phyloP scores from a whole-genome alignment of 1,284 basidiomycete species.

The Retiboletus flavoniger region DNA sequence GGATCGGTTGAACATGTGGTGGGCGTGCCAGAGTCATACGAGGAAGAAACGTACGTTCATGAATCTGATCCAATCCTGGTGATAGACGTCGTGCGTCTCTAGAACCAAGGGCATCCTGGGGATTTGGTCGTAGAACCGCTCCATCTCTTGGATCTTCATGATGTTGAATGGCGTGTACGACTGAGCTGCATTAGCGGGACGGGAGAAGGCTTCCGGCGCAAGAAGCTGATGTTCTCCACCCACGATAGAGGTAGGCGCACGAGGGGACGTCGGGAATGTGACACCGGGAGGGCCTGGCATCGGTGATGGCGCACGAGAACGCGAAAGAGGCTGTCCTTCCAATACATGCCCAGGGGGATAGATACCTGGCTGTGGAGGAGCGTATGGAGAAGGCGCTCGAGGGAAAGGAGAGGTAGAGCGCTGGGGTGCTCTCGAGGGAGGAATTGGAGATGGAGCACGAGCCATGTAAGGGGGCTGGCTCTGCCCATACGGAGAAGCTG shows the following conservation, averaged over 20 bases:
- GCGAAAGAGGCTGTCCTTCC: slow-evolving; percentile 47
- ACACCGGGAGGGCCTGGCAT: slow-evolving; percentile 34
- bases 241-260: slow-evolving; percentile 24
- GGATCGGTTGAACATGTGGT: slow-evolving; percentile 1
- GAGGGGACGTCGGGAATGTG: slow-evolving; percentile 33
- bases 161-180: slow-evolving; percentile 67
- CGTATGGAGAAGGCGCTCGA: slow-evolving; percentile 37
- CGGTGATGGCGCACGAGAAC: slow-evolving; percentile 38
- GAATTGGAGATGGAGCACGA: slow-evolving; percentile 32
- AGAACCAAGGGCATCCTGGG: slow-evolving; percentile 72
- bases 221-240: slow-evolving; percentile 46
- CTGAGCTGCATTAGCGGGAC: slow-evolving; percentile 63
- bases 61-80: slow-evolving; percentile 73
- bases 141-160: slow-evolving; percentile 72
- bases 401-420: slow-evolving; percentile 38
- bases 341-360: slow-evolving; percentile 56
- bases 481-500: slow-evolving; percentile 27
- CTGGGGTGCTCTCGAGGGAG: slow-evolving; percentile 28
- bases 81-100: slow-evolving; percentile 71
- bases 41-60: slow-evolving; percentile 55
- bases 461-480: slow-evolving; percentile 26
- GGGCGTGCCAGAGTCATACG: background rate
- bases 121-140: slow-evolving; percentile 60
- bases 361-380: slow-evolving; percentile 24
- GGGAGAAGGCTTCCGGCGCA: slow-evolving; percentile 67